Conservation (phyloP, 31 red algal species). For the Porphyra umbilicalis region DNA sequence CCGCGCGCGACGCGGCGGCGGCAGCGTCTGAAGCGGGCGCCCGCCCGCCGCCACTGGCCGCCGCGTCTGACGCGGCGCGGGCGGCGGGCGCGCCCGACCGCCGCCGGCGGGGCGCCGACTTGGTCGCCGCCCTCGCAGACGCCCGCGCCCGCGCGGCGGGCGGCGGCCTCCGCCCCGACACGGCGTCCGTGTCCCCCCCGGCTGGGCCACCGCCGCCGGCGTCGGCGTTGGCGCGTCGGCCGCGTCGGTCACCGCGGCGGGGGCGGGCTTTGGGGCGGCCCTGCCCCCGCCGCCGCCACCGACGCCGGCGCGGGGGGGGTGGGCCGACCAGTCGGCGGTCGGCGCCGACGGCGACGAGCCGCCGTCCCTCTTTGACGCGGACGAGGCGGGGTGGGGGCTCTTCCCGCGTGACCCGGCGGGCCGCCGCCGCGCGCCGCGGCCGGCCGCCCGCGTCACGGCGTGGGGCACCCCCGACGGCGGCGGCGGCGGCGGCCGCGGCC, state of each 20-base stretch:
- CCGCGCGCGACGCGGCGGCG: neutral
- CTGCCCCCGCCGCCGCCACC: neutral
- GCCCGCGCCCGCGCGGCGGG: neutral
- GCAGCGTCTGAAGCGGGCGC: neutral
- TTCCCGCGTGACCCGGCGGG: neutral
- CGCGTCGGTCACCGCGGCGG: neutral
- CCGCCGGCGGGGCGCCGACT: neutral
- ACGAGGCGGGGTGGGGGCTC: neutral
- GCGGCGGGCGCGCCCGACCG: neutral
- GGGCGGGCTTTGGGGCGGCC: neutral
- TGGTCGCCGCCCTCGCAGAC: neutral
- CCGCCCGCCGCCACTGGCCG: neutral
- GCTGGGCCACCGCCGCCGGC: neutral
- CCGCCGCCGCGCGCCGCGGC: neutral
- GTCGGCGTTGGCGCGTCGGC: neutral
- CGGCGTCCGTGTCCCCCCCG: neutral
- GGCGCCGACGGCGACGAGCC: neutral
- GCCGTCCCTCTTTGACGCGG: neutral
- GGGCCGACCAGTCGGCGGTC: neutral
- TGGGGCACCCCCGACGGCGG: neutral
- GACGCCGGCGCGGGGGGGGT: neutral
- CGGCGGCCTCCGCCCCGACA: neutral
- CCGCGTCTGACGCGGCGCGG: neutral
- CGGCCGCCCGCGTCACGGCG: too few relatives aligned
- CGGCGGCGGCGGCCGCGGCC: neutral